phyloP scores from a whole-genome alignment of 305 asterid genomes.

The Fraxinus paxiana region DNA sequence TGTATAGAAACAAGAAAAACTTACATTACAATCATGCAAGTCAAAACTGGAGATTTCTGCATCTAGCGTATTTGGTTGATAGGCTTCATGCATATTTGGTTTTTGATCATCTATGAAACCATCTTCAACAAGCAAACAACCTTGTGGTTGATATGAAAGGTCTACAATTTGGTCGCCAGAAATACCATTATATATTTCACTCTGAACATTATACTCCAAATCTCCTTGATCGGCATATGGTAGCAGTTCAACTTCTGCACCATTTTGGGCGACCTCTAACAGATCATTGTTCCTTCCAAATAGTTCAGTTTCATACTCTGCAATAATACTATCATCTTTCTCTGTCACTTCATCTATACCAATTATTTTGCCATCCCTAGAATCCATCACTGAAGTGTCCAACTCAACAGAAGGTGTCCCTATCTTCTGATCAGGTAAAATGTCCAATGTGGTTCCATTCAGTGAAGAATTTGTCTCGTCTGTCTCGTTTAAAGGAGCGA shows the following conservation, averaged over 20 bases:
- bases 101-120: constrained; percentile 36
- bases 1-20: constrained; percentile 24
- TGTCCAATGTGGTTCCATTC: constrained; percentile 25
- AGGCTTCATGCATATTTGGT: constrained; percentile 32
- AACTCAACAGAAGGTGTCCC: constrained; percentile 30
- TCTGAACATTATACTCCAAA: constrained; percentile 31
- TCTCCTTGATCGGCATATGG: constrained; percentile 29
- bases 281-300: constrained; percentile 29
- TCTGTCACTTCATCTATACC: constrained; percentile 32
- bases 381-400: constrained; percentile 29
- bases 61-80: constrained; percentile 40
- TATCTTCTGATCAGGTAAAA: constrained; percentile 34
- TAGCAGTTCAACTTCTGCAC: constrained; percentile 35
- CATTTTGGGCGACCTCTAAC: constrained; percentile 34
- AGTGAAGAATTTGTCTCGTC: constrained; percentile 26
- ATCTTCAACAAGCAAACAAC: constrained; percentile 32
- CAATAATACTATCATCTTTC: constrained; percentile 32
- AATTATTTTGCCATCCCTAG: constrained; percentile 33
- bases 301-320: constrained; percentile 33
- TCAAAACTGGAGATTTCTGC: constrained; percentile 40
- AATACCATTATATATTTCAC: constrained; percentile 29
- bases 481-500: constrained; percentile 24
- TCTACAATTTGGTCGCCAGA: constrained; percentile 36
- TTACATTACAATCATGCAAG: constrained; percentile 49
- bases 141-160: constrained; percentile 25